These are phyloP conservation scores for Trichophyton verrucosum DNA, from an alignment of 2,329 filamentous ascomycete genomes.

Conservation along the genomic window DNA sequence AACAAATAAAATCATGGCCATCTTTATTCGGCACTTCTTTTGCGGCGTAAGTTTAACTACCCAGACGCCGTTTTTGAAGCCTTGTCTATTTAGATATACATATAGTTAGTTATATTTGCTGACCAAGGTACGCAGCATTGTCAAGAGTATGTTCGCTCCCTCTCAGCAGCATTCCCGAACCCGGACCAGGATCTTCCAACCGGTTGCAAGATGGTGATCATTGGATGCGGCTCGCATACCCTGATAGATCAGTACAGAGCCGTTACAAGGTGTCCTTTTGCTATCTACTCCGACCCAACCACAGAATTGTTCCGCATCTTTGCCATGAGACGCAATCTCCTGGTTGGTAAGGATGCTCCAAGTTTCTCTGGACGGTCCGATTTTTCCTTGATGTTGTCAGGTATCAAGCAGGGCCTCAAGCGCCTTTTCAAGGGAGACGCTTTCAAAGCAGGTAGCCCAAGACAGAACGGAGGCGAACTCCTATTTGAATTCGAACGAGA, in stretches of 20 bases:
- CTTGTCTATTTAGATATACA: too few species aligned
- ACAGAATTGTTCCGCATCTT: slow-evolving; percentile 53
- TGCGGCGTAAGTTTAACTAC: slow-evolving; percentile 50
- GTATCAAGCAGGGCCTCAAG: slow-evolving; percentile 47
- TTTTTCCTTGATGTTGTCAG: slow-evolving; percentile 35
- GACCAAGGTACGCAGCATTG: slow-evolving; percentile 45
- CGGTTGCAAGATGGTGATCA: slow-evolving; percentile 52
- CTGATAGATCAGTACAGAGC: slow-evolving; percentile 56
- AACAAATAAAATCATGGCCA: slow-evolving; percentile 49
- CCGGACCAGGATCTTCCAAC: slow-evolving; percentile 36
- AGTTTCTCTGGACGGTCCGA: slow-evolving; percentile 50
- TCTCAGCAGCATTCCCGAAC: slow-evolving; percentile 46
- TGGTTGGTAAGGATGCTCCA: slow-evolving; percentile 46
- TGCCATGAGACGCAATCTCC: slow-evolving; percentile 55
- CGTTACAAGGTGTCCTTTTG: slow-evolving; percentile 54
- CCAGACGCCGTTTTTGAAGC: not conserved
- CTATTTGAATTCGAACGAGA: slow-evolving; percentile 45
- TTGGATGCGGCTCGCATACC: slow-evolving; percentile 59
- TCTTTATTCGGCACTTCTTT: slow-evolving; percentile 71
- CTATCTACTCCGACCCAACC: slow-evolving; percentile 66
- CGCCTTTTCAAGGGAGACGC: slow-evolving; percentile 47
- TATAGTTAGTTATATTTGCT: slow-evolving; percentile 1
- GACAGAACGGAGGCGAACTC: slow-evolving; percentile 66
- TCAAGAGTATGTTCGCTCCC: slow-evolving; percentile 57
- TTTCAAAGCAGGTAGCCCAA: slow-evolving; percentile 51